Percentiles rank a stretch among this genome's conserved stretches.
These are phyloP conservation scores for Colletotrichum graminicola DNA, from an alignment of 2,329 filamentous ascomycete genomes.

Conservation along the genomic window DNA sequence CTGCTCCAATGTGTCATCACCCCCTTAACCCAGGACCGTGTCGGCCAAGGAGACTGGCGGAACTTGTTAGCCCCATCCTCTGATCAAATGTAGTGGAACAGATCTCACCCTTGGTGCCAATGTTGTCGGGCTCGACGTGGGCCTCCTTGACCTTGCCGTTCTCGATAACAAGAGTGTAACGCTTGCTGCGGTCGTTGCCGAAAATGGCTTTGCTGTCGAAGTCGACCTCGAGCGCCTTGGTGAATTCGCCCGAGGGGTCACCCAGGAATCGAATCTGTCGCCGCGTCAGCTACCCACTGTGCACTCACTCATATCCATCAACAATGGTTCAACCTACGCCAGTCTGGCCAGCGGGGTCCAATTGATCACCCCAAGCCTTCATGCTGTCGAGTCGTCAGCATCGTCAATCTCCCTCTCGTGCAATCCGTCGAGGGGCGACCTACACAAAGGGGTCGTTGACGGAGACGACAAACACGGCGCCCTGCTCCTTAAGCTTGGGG, in stretches of 20 bases:
- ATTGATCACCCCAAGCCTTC: slow-evolving; percentile 85
- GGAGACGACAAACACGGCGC: slow-evolving; percentile 88
- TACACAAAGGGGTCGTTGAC: slow-evolving; percentile 97
- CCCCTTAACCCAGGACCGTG: slow-evolving; percentile 58
- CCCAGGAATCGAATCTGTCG: slow-evolving; percentile 88
- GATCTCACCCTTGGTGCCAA: slow-evolving; percentile 78
- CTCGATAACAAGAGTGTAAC: slow-evolving; percentile 86
- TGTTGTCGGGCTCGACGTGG: slow-evolving; percentile 90
- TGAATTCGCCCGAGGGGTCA: slow-evolving; percentile 84
- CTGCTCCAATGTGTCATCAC: background rate
- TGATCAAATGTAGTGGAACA: slow-evolving; percentile 13
- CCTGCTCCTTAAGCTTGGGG: slow-evolving; percentile 81
- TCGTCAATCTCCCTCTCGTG: slow-evolving; percentile 25
- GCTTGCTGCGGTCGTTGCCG: slow-evolving; percentile 85
- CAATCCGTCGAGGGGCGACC: slow-evolving; percentile 51
- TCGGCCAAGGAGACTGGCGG: slow-evolving; percentile 63
- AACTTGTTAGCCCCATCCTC: slow-evolving; percentile 5
- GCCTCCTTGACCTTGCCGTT: slow-evolving; percentile 86
- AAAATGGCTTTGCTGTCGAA: slow-evolving; percentile 87
- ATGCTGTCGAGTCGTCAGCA: slow-evolving; percentile 67
- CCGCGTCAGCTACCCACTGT: slow-evolving; percentile 13
- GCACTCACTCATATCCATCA: background rate
- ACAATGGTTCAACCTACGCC: slow-evolving; percentile 70
- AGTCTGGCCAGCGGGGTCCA: slow-evolving; percentile 81
- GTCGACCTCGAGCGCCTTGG: slow-evolving; percentile 82